phyloP scores from a whole-genome alignment of 78 protist genomes.

The Pelomyxa schiedti region DNA sequence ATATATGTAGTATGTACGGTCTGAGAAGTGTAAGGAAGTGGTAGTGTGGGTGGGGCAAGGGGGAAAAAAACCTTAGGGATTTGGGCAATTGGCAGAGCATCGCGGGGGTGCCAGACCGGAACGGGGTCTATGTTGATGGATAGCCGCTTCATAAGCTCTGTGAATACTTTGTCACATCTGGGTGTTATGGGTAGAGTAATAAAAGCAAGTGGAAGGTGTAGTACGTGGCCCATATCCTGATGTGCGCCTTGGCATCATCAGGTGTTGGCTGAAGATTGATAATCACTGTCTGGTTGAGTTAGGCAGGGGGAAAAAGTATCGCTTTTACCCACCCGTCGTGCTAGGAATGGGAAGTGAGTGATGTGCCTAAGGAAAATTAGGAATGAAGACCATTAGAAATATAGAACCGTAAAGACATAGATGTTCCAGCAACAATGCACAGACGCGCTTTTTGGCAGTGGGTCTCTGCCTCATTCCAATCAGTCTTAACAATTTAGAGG shows the following conservation, averaged over 20 bases:
- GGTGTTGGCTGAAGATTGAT: conserved; percentile 22
- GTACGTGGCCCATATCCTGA: conserved; percentile 10
- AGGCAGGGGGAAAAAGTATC: no score
- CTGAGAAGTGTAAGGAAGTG: no score
- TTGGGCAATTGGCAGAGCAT: neutral
- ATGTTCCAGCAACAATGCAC: conserved; percentile 17
- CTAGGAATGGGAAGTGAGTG: conserved; percentile 21
- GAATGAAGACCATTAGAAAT: no score
- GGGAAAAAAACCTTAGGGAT: no score
- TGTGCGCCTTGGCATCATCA: neutral
- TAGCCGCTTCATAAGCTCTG: neutral
- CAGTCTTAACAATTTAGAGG: no score
- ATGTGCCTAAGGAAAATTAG: no score
- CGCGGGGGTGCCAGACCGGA: conserved; percentile 8
- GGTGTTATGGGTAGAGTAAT: no score
- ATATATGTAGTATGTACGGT: neutral
- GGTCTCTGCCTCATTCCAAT: conserved; percentile 9
- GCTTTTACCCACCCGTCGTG: no score
- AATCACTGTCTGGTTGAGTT: neutral
- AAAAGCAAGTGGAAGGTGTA: no score
- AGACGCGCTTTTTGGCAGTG: conserved; percentile 15
- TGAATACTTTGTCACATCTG: conserved; percentile 5
- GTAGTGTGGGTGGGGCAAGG: no score
- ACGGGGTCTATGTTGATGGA: neutral
- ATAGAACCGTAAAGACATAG: conserved; percentile 17